Conservation (phyloP, 257 asterid genomes). For the Solanum tarapatanum region DNA sequence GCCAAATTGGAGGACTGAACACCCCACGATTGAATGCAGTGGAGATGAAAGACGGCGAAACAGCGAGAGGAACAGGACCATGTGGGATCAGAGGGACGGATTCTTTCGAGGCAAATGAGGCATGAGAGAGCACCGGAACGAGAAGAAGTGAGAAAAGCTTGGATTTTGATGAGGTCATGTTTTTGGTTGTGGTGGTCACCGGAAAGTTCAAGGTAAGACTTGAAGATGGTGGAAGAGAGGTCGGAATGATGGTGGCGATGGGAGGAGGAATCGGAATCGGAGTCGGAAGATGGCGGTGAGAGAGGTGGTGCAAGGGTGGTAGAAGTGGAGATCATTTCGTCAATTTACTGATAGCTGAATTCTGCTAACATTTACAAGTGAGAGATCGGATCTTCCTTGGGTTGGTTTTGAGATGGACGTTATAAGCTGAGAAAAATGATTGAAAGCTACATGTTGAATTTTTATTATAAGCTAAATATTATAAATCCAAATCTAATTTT, state of each 20-base stretch:
- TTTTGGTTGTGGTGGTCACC: conserved; percentile 20
- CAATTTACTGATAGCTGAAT: neutral
- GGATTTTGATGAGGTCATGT: conserved; percentile 77
- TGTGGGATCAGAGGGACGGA: conserved; percentile 72
- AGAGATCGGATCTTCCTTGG: neutral
- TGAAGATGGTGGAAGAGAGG: conserved; percentile 75
- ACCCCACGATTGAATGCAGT: conserved; percentile 94
- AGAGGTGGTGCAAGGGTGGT: conserved; percentile 17
- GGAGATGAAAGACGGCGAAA: conserved; percentile 84
- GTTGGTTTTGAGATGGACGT: neutral
- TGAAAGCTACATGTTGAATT: neutral
- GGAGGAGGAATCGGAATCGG: conserved; percentile 48
- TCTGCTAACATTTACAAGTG: neutral
- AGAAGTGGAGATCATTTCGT: conserved; percentile 31
- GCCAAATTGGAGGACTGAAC: conserved; percentile 61
- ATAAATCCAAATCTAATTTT: neutral
- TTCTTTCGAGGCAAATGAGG: conserved; percentile 89
- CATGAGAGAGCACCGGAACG: conserved; percentile 91
- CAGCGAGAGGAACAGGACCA: conserved; percentile 89
- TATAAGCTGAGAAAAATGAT: neutral
- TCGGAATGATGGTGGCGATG: conserved; percentile 40
- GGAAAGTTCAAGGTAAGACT: conserved; percentile 61
- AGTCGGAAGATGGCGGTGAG: conserved; percentile 48
- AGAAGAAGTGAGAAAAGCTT: conserved; percentile 79
- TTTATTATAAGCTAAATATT: neutral